Percentiles rank a stretch among this genome's conserved stretches.
These are phyloP conservation scores for Globisporangium recalcitrans DNA, from an alignment of 352 stramenopile genomes.

Conservation along the genomic window DNA sequence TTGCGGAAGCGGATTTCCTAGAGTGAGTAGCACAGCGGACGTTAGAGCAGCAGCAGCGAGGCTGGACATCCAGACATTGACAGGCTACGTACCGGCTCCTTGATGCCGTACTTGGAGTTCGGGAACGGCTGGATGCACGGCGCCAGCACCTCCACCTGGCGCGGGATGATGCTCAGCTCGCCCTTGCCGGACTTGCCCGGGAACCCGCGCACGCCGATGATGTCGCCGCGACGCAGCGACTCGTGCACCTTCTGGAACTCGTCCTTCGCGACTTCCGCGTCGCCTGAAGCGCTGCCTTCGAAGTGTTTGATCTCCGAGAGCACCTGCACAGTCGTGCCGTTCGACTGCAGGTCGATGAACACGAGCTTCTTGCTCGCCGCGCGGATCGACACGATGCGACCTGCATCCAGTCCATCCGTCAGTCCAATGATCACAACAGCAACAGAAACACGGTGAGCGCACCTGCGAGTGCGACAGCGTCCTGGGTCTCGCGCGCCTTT, in stretches of 20 bases:
- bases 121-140: conserved; percentile 90
- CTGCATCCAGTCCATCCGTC: conserved; percentile 20
- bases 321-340: conserved; percentile 66
- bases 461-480: conserved; percentile 57
- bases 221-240: conserved; percentile 71
- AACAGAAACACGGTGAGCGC: conserved; percentile 1
- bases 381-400: conserved; percentile 71
- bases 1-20: conserved; percentile 97
- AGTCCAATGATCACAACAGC: not conserved
- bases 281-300: conserved; percentile 23
- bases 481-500: conserved; percentile 52
- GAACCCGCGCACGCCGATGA: conserved; percentile 73
- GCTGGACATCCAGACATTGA: not conserved
- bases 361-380: conserved; percentile 80
- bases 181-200: conserved; percentile 79
- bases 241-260: conserved; percentile 64
- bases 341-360: conserved; percentile 68
- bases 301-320: conserved; percentile 76
- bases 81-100: conserved; percentile 53
- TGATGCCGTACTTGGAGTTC: conserved; percentile 94
- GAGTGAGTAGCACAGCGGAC: not conserved
- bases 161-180: conserved; percentile 79
- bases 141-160: conserved; percentile 90
- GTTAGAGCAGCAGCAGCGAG: not conserved
- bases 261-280: conserved; percentile 32